Base-by-base conservation (phyloP, 805 yeast species). In the Saccharomycodes ludwigii region DNA sequence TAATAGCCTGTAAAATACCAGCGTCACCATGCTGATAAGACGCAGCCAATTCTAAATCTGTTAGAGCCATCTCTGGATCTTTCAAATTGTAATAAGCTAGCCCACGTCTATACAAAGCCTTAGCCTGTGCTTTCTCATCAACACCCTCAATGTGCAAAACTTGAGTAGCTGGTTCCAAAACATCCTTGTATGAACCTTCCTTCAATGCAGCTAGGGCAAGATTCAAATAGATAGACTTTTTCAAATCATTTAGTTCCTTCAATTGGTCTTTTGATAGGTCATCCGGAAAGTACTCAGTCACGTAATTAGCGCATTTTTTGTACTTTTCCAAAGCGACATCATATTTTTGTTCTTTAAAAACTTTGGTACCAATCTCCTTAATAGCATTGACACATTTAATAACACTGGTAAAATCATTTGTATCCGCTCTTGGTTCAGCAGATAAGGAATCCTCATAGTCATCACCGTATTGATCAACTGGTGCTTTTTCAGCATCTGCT, bases 21-120 rank as follows among this genome's bases (percentile, higher is more conserved):
- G 69, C 71, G 47, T 86, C 96, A 15, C 61, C 59, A 21, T 91
- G 93, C 21, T 76, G 69, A 24, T 68, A 54, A 34, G 63, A 56
- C 17, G 71, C 55, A 0, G 96, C 95, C 38, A 64, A 61, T 41
- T 73, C 70, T 35, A 85, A 66, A 38, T 76, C 78, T 9, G 52
- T 56, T 31, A 77, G 59, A 0, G 95, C 94, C 35, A 63, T 68
- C 19, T 77, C 88, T 33, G 73, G 76, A 47, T 81, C 76, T 47
- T 77, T 77, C 15, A 65, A 59, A 6, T 68, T 56, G 37, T 71
- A 55, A 46, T 73, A 67, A 2, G 91, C 95, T 48, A 68, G 60
- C 22, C 93, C 95, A 54, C 88, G 75, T 53, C 97, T 76, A 62
- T 76, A 86, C 27, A 71, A 59, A 0, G 95, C 96, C 61, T 86